A percentile compares a stretch with the other conserved stretches of the same genome.
phyloP scores from a whole-genome alignment of 306 rosid species.

The Cucumis melo region DNA sequence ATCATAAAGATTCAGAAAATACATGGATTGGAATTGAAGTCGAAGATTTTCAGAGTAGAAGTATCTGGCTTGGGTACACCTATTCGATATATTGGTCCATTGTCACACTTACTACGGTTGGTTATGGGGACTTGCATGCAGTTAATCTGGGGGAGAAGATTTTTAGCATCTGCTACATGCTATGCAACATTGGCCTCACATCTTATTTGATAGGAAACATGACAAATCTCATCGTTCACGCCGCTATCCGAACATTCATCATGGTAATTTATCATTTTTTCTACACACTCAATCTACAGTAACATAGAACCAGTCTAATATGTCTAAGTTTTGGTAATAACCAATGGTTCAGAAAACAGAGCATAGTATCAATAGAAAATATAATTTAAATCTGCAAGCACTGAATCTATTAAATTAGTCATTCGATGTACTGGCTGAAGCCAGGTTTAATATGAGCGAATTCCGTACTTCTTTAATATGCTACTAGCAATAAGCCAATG shows the following conservation, averaged over 20 bases:
- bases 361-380: neutral
- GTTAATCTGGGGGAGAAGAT: slow-evolving; percentile 58
- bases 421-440: neutral
- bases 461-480: neutral
- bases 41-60: slow-evolving; percentile 27
- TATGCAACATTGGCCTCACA: slow-evolving; percentile 80
- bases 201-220: slow-evolving; percentile 84
- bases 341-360: neutral
- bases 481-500: neutral
- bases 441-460: neutral
- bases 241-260: slow-evolving; percentile 46
- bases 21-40: slow-evolving; percentile 65
- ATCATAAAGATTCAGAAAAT: slow-evolving; percentile 20
- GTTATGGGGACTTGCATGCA: slow-evolving; percentile 86
- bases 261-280: slow-evolving; percentile 21
- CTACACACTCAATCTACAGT: neutral
- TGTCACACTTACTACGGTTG: slow-evolving; percentile 74
- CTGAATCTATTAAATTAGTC: neutral
- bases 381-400: neutral
- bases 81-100: slow-evolving; percentile 76
- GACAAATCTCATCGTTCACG: slow-evolving; percentile 74
- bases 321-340: neutral
- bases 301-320: neutral
- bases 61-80: slow-evolving; percentile 52
- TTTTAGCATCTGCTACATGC: slow-evolving; percentile 55